Percentiles rank a stretch among this genome's conserved stretches.
These are phyloP conservation scores for Dissophora globulifera DNA, from an alignment of 192 early-diverging fungal species.

Conservation along the genomic window DNA sequence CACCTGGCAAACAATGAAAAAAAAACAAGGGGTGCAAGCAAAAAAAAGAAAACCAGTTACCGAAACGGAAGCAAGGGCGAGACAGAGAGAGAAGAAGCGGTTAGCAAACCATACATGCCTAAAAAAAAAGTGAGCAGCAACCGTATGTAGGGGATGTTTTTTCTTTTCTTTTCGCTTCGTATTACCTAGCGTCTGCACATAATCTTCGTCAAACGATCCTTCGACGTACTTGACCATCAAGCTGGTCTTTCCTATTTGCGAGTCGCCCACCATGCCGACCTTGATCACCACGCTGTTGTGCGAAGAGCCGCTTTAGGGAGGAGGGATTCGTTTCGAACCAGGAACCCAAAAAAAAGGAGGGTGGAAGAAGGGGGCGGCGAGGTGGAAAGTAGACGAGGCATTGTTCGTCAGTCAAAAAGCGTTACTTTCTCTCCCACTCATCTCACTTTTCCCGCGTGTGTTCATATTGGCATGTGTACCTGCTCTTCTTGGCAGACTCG, in stretches of 20 bases:
- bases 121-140: no score
- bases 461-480: conserved; percentile 51
- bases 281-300: conserved; percentile 84
- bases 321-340: no score
- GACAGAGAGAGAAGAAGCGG: no score
- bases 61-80: no score
- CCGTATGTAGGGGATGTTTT: neutral
- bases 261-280: conserved; percentile 96
- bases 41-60: neutral
- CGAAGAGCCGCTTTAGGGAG: conserved; percentile 24
- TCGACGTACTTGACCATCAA: conserved; percentile 99
- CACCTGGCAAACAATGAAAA: conserved; percentile 61
- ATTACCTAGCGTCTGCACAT: conserved; percentile 94
- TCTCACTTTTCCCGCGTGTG: conserved; percentile 13
- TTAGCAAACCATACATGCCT: no score
- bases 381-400: no score
- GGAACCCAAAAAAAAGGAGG: neutral
- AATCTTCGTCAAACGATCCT: conserved; percentile 93
- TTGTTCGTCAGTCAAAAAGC: no score
- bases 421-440: no score
- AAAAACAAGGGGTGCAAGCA: no score
- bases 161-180: no score
- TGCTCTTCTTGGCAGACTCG: conserved; percentile 52
- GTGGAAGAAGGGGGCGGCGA: neutral
- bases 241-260: conserved; percentile 95